Evolutionary conservation across 2,329 filamentous ascomycete genomes (phyloP).

Genomic region (Orbilia brochopaga): DNA sequence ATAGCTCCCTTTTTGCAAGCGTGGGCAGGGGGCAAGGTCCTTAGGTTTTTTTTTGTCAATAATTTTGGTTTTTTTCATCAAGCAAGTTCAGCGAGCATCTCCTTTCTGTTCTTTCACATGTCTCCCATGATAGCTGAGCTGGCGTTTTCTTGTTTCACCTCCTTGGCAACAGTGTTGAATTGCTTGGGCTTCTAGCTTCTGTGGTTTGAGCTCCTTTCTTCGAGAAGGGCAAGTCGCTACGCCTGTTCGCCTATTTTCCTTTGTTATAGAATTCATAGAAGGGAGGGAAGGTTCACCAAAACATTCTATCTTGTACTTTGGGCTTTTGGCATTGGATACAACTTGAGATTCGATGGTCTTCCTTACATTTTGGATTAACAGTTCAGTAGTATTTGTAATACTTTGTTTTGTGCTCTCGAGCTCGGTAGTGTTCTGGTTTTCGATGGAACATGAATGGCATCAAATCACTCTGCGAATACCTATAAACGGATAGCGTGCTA

Average conservation of each 20-base stretch:
- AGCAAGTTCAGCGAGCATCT: constrained; percentile 42
- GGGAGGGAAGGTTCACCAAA: too few relatives aligned
- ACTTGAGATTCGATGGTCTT: too few relatives aligned
- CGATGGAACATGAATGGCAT: too few relatives aligned
- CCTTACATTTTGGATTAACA: too few relatives aligned
- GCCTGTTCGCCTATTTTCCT: background rate
- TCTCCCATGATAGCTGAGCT: constrained; percentile 26
- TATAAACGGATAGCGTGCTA: too few relatives aligned
- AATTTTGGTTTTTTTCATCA: background rate
- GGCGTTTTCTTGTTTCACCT: constrained; percentile 31
- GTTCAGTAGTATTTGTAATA: too few relatives aligned
- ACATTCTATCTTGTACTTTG: too few relatives aligned
- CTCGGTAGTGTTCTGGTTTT: too few relatives aligned
- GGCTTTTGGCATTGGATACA: too few relatives aligned
- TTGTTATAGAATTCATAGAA: background rate
- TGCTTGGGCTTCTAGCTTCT: background rate
- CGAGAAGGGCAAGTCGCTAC: background rate
- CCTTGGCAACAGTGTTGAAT: background rate
- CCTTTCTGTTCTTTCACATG: constrained; percentile 6
- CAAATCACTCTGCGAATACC: too few relatives aligned
- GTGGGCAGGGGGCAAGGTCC: background rate
- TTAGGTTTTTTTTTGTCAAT: background rate
- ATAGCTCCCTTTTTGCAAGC: background rate
- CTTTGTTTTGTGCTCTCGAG: too few relatives aligned
- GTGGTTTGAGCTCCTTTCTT: too few relatives aligned